phyloP scores from a whole-genome alignment of 768 basidiomycete genomes.

The Boletales sp. region DNA sequence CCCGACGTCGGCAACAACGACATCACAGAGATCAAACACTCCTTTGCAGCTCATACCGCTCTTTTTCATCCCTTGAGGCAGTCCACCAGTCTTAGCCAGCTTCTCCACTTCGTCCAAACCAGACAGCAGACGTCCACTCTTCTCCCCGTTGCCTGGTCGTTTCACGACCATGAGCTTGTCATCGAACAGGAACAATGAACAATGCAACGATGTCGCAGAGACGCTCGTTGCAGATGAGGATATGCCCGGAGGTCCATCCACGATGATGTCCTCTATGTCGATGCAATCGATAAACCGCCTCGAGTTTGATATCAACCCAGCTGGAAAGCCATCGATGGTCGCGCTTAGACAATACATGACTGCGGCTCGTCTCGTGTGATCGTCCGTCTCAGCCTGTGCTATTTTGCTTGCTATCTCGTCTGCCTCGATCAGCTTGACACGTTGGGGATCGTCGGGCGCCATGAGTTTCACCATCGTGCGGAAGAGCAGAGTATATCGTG shows the following conservation, averaged over 20 bases:
- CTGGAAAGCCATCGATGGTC: slow-evolving; percentile 88
- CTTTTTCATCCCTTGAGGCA: slow-evolving; percentile 68
- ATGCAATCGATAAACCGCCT: slow-evolving; percentile 88
- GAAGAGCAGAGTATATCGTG: slow-evolving; percentile 90
- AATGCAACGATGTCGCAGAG: slow-evolving; percentile 58
- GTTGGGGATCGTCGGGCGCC: slow-evolving; percentile 72
- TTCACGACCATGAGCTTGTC: slow-evolving; percentile 93
- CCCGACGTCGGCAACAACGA: slow-evolving; percentile 83
- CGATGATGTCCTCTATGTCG: slow-evolving; percentile 81
- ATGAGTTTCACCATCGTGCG: slow-evolving; percentile 91
- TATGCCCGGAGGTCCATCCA: slow-evolving; percentile 41
- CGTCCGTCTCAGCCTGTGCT: slow-evolving; percentile 87
- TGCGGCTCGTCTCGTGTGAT: slow-evolving; percentile 84
- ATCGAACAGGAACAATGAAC: slow-evolving; percentile 89
- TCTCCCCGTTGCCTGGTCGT: slow-evolving; percentile 74
- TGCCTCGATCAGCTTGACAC: slow-evolving; percentile 76
- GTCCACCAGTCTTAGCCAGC: slow-evolving; percentile 57
- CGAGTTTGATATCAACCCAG: slow-evolving; percentile 83
- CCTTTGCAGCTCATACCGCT: slow-evolving; percentile 82
- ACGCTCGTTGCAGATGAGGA: slow-evolving; percentile 43
- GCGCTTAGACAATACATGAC: slow-evolving; percentile 83
- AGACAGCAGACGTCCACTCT: slow-evolving; percentile 62
- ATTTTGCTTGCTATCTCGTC: slow-evolving; percentile 88
- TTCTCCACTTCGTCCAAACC: slow-evolving; percentile 81
- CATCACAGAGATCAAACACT: slow-evolving; percentile 78